phyloP scores from a whole-genome alignment of 2,329 filamentous ascomycete species.

The Pyrenophora tritici-repentis region DNA sequence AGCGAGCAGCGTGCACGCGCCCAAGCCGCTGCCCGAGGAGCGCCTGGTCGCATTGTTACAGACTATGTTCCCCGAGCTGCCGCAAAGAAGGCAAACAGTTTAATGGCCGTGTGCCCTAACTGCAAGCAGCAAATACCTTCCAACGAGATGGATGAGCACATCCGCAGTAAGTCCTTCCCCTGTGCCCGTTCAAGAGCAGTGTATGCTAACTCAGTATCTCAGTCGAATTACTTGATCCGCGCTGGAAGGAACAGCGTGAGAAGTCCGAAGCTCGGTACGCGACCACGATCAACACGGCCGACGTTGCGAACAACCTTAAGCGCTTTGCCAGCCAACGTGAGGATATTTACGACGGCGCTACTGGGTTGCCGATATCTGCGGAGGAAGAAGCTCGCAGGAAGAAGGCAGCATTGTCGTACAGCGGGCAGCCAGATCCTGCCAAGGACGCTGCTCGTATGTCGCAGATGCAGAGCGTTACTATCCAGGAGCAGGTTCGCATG shows the following conservation, averaged over 20 bases:
- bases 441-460: constrained; percentile 59
- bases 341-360: constrained; percentile 80
- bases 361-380: constrained; percentile 69
- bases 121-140: constrained; percentile 89
- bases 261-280: constrained; percentile 84
- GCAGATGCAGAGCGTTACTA: constrained; percentile 65
- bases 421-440: constrained; percentile 63
- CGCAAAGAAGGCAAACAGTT: constrained; percentile 66
- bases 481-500: constrained; percentile 81
- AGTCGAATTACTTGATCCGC: constrained; percentile 88
- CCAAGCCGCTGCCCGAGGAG: constrained; percentile 75
- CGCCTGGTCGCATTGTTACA: constrained; percentile 78
- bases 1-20: constrained; percentile 73
- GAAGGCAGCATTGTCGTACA: constrained; percentile 71
- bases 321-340: constrained; percentile 86
- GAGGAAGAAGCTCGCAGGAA: constrained; percentile 78
- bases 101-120: constrained; percentile 84
- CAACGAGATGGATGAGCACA: constrained; percentile 87
- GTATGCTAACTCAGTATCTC: constrained; percentile 43
- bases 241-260: constrained; percentile 94
- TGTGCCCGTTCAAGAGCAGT: background rate
- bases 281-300: constrained; percentile 83
- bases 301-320: constrained; percentile 93
- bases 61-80: constrained; percentile 89
- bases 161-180: constrained; percentile 69